Base-by-base conservation (phyloP, 1,284 basidiomycete species). In the Cerrena zonata region DNA sequence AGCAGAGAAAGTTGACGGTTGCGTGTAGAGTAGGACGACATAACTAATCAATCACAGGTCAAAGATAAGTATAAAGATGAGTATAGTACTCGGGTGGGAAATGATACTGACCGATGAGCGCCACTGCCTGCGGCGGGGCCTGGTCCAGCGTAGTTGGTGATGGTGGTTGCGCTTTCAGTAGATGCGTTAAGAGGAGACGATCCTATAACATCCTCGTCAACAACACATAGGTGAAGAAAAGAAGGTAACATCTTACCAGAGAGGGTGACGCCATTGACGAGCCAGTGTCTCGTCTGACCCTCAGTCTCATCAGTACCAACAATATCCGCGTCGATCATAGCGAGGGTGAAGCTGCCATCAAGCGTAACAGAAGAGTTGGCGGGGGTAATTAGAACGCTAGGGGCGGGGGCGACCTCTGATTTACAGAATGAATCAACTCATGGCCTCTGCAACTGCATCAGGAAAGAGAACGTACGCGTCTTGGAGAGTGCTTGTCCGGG, bases 211-310 rank as follows among this genome's bases (percentile, higher is more conserved):
- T 37, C 48, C 53, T 15, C 5, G n/a, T 43, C 47, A 21, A 26
- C 39, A 45, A 18, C 30, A n/a, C 11, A 10, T n/a, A 24, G 41
- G 40, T 22, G 45, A 47, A 24, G 11, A 21, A 37, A 39, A 27
- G 26, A 47, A 10, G 22, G 3, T 30, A 43, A 13, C 18, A 52
- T 64, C 61, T 56, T 53, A 70, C 80, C 69, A 25, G 65, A 61
- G 47, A 88, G 58, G 11, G 72, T 75, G 21, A 78, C 83, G 38
- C 76, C 71, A 65, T 91, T 91, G 56, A 83, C 79, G 45, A 92
- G 79, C 88, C 88, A 92, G 71, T 91, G 90, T 54, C 87, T 79
- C 50, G 80, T 87, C 56, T 80, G 78, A 19, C 77, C 79, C 10
- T 67, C 63, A 39, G 70, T 64, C 51, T 79, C 69, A 56, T 84